Evolutionary conservation across 495 filamentous ascomycete species (phyloP).

Genomic region (Patellaria atrata): DNA sequence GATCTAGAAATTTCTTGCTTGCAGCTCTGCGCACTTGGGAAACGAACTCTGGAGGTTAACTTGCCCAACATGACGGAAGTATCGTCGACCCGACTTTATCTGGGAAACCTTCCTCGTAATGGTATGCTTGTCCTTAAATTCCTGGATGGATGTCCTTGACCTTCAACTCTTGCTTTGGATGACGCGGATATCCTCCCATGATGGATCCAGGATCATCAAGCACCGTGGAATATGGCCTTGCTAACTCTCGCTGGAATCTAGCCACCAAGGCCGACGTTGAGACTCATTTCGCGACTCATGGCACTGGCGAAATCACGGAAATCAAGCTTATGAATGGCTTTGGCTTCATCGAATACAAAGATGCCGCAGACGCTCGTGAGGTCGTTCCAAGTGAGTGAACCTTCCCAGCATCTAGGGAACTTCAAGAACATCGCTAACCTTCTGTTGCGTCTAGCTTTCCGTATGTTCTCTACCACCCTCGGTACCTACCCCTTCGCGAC

Average conservation of each 20-base stretch:
- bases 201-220: conserved; percentile 7
- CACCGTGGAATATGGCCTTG: conserved; percentile 9
- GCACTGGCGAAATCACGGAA: conserved; percentile 91
- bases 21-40: too few species aligned
- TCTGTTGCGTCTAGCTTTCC: conserved; percentile 33
- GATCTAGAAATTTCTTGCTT: too few species aligned
- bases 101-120: conserved; percentile 92
- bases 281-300: conserved; percentile 87
- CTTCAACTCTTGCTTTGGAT: conserved; percentile 8
- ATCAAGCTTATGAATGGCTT: conserved; percentile 99
- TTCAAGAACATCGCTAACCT: conserved; percentile 9
- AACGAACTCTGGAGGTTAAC: too few species aligned
- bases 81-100: conserved; percentile 83
- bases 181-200: not conserved
- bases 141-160: conserved; percentile 7
- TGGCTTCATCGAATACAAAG: conserved; percentile 98
- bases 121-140: conserved; percentile 48
- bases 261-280: conserved; percentile 95
- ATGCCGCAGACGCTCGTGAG: conserved; percentile 90
- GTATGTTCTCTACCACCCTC: conserved; percentile 29
- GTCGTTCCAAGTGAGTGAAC: conserved; percentile 75
- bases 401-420: conserved; percentile 1
- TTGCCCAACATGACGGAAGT: conserved; percentile 50
- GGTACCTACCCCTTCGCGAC: not conserved
- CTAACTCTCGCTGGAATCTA: conserved; percentile 34